Conservation (phyloP, 73 alveolate genomes). For the Urostyla sp. region DNA sequence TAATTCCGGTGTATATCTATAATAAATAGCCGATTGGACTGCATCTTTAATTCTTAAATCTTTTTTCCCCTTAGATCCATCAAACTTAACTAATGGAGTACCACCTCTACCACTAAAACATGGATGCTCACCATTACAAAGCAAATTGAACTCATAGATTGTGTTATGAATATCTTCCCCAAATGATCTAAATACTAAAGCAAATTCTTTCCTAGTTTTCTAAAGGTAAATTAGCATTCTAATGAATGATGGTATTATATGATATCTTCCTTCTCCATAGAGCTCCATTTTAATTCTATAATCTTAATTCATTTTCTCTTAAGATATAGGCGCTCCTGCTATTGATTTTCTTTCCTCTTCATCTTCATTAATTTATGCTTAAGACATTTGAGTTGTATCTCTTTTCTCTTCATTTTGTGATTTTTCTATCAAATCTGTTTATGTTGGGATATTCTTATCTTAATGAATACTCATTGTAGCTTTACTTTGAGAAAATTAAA, state of each 20-base stretch:
- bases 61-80: conserved; percentile 94
- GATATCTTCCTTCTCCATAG: conserved; percentile 84
- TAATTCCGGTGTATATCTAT: conserved; percentile 70
- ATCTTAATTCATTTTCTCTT: conserved; percentile 69
- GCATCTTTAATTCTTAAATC: conserved; percentile 86
- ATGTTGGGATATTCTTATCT: too few species aligned
- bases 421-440: conserved; percentile 8
- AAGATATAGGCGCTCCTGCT: conserved; percentile 41
- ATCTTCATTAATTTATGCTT: conserved; percentile 35
- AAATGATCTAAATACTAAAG: conserved; percentile 93
- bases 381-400: conserved; percentile 43
- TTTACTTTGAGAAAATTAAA: too few species aligned
- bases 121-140: conserved; percentile 98
- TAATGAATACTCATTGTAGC: too few species aligned
- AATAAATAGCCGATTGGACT: conserved; percentile 76
- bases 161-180: conserved; percentile 87
- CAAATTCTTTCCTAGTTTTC: conserved; percentile 92
- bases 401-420: conserved; percentile 38
- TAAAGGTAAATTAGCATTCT: conserved; percentile 89
- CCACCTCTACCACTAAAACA: conserved; percentile 90
- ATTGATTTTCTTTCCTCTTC: conserved; percentile 63
- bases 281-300: conserved; percentile 76
- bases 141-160: conserved; percentile 90
- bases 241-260: conserved; percentile 90
- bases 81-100: conserved; percentile 89